Percentiles rank a stretch among this genome's conserved stretches.
Evolutionary conservation across 208 protist genomes (phyloP).

Genomic region (Acanthamoeba healyi): DNA sequence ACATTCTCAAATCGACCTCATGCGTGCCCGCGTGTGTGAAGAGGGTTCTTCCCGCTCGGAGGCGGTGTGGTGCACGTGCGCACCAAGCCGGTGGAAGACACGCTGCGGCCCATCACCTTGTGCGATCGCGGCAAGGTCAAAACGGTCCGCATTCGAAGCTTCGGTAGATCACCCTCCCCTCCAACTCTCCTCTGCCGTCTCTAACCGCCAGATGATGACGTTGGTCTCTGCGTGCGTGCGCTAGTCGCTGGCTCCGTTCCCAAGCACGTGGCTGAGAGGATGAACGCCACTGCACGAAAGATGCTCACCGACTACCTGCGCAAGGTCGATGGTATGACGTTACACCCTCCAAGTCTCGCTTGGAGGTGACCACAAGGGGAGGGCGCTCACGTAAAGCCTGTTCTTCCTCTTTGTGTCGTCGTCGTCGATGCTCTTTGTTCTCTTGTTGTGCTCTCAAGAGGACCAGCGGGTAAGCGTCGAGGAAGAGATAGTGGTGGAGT

Average conservation of each 20-base stretch:
- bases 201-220: too few relatives aligned
- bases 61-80: conserved; percentile 72
- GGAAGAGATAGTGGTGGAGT: conserved; percentile 65
- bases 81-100: conserved; percentile 43
- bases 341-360: neutral
- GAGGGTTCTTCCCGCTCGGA: conserved; percentile 82
- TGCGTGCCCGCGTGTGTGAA: too few relatives aligned
- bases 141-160: neutral
- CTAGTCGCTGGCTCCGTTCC: neutral
- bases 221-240: neutral
- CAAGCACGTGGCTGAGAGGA: conserved; percentile 72
- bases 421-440: too few relatives aligned
- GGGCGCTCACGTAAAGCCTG: too few relatives aligned
- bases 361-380: too few relatives aligned
- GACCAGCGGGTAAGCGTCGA: neutral
- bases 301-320: conserved; percentile 59
- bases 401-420: neutral
- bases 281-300: conserved; percentile 55
- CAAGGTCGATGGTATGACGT: neutral
- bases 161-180: neutral
- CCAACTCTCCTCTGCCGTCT: neutral
- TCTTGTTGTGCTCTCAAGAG: too few relatives aligned
- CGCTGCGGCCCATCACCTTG: conserved; percentile 76
- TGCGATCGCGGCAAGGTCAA: conserved; percentile 76
- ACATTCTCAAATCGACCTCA: too few relatives aligned